These are phyloP conservation scores for Mycotypha africana DNA, from an alignment of 371 early-diverging fungal species.

Conservation along the genomic window DNA sequence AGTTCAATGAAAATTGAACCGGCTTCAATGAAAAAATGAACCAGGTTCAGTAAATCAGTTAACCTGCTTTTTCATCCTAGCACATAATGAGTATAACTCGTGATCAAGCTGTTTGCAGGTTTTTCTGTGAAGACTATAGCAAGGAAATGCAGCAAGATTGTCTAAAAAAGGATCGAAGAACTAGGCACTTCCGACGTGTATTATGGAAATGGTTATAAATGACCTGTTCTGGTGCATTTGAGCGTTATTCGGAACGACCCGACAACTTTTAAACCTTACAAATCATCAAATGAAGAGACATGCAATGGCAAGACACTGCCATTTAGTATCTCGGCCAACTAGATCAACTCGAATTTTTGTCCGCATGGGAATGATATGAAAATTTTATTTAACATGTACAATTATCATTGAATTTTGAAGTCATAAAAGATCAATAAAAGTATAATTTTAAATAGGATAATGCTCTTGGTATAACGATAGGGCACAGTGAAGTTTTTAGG, in stretches of 20 bases:
- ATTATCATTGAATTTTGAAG: background rate
- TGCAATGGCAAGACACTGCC: conserved; percentile 9
- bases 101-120: conserved; percentile 6
- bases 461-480: background rate
- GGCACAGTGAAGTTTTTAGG: conserved; percentile 5
- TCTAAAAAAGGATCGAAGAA: conserved; percentile 1
- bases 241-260: background rate
- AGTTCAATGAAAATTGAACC: too few species aligned
- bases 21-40: conserved; percentile 1
- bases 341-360: conserved; percentile 7
- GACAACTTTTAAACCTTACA: background rate
- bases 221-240: conserved; percentile 2
- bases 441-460: background rate
- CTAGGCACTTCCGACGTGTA: conserved; percentile 5
- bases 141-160: conserved; percentile 3
- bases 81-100: conserved; percentile 4
- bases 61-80: conserved; percentile 1
- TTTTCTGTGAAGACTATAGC: conserved; percentile 6
- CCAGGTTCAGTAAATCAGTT: conserved; percentile 1
- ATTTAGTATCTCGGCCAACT: conserved; percentile 7
- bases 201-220: conserved; percentile 4
- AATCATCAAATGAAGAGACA: conserved; percentile 6
- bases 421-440: background rate
- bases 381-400: background rate
- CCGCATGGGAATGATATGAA: conserved; percentile 1